Evolutionary conservation across 306 rosid genomes (phyloP), one percentile per base, ranked within the genome.

Genomic region (Neltuma alba): DNA sequence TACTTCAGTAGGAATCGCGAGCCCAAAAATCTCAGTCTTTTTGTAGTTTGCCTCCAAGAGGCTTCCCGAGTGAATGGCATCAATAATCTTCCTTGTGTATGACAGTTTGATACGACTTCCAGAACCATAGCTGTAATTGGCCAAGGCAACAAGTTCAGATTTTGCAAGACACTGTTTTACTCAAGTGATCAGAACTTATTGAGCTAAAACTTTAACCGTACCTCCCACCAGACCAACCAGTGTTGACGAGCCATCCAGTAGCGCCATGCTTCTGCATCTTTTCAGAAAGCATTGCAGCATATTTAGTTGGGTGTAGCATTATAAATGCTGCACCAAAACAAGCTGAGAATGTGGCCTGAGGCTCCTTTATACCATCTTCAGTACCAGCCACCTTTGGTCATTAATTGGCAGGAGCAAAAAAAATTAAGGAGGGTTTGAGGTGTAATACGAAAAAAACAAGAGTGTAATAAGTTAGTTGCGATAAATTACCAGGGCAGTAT

Each of bases 171-270:
- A 9, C 23, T 12, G 12, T 20, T 54, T 54, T 60, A 20, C 48
- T 38, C 37, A 37, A 36, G 8, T 66, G 40, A 28, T 33, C 27
- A 74, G 20, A 47, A 50, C 33, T 55, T 7, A 7, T 52, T 5
- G 28, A 54, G 23, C 28, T 21, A 21, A 54, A n/a, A 23, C 63
- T 2, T 57, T 57, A 57, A 2, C 14, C 52, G 23, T 86, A 92
- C 97, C 97, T 92, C 81, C 97, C 98, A 52, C 92, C 94, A 2
- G 96, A 94, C 97, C 98, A 92, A 47, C 96, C 96, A 0, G 97
- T 94, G 91, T 94, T 94, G 21, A 94, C 96, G 37, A 94, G 96
- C 98, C 97, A 94, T 1, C 93, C 97, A 0, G 89, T 90, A 13
- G 98, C 96, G 9, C 98, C 98, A 23, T 94, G 93, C 41, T 81